Evolutionary conservation across 2,329 filamentous ascomycete genomes (phyloP).

Genomic region (Trichoderma sp.): DNA sequence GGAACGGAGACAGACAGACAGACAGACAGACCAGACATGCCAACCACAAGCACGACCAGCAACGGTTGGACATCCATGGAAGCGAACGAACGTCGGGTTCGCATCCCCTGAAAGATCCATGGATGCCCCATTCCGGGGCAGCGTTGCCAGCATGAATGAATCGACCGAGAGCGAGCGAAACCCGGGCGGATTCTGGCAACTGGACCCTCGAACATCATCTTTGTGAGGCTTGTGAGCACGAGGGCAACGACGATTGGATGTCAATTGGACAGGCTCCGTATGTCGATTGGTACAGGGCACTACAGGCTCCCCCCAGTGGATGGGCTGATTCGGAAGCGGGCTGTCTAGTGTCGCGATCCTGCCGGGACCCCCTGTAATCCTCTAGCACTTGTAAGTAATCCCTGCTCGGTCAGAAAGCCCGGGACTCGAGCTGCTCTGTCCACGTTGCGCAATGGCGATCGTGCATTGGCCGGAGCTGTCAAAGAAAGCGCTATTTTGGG

Average conservation of each 20-base stretch:
- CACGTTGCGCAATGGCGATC: constrained; percentile 10
- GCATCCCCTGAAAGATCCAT: background rate
- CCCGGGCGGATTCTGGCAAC: background rate
- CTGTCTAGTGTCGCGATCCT: constrained; percentile 4
- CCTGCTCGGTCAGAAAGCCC: background rate
- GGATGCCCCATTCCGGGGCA: background rate
- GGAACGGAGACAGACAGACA: background rate
- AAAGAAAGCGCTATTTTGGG: constrained; percentile 6
- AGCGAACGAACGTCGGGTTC: background rate
- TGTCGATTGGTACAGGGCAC: too few relatives aligned
- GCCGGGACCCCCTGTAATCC: background rate
- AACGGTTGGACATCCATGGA: background rate
- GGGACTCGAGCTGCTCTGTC: background rate
- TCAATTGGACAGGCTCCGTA: too few relatives aligned
- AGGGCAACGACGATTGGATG: constrained; percentile 6
- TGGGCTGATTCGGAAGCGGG: constrained; percentile 15
- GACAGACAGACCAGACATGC: background rate
- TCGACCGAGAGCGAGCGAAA: background rate
- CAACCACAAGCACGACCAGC: background rate
- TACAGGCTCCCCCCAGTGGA: background rate
- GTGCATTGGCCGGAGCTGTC: constrained; percentile 10
- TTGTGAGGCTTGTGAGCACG: background rate
- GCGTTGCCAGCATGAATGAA: background rate
- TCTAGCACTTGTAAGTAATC: too few relatives aligned
- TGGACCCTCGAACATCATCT: background rate